Evolutionary conservation across 805 yeast genomes (phyloP).

Genomic region (Candida boleticola): DNA sequence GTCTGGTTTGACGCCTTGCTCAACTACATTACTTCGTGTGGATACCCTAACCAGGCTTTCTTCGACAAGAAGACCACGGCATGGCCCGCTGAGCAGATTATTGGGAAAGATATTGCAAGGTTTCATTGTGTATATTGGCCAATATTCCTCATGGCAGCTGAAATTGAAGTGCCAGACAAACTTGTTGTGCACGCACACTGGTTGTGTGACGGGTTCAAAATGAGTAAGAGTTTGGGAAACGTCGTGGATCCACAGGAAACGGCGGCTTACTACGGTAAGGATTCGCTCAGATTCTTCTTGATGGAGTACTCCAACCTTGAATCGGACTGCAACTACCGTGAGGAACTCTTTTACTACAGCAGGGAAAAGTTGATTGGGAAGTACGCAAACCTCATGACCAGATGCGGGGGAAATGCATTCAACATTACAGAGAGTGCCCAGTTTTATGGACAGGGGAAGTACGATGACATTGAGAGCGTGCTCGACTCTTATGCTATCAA

Average conservation of each 20-base stretch:
- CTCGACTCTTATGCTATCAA: constrained; percentile 11
- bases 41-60: constrained; percentile 36
- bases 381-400: constrained; percentile 72
- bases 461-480: constrained; percentile 21
- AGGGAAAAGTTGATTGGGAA: constrained; percentile 75
- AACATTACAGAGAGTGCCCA: constrained; percentile 46
- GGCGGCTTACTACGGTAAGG: constrained; percentile 63
- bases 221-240: constrained; percentile 92
- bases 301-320: constrained; percentile 73
- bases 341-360: constrained; percentile 46
- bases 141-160: constrained; percentile 81
- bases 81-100: constrained; percentile 77
- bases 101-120: constrained; percentile 88
- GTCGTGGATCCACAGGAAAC: constrained; percentile 87
- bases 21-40: constrained; percentile 76
- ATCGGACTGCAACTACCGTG: constrained; percentile 77
- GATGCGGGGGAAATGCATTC: constrained; percentile 74
- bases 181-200: constrained; percentile 93
- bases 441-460: constrained; percentile 19
- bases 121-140: constrained; percentile 97
- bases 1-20: constrained; percentile 97
- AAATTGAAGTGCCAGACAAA: constrained; percentile 62
- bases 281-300: constrained; percentile 70
- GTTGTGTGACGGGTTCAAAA: constrained; percentile 84
- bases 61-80: constrained; percentile 15